Evolutionary conservation across 192 early-diverging fungal species (phyloP), one percentile per base, ranked within the genome.

Genomic region (Borealophlyctis nickersoniae): DNA sequence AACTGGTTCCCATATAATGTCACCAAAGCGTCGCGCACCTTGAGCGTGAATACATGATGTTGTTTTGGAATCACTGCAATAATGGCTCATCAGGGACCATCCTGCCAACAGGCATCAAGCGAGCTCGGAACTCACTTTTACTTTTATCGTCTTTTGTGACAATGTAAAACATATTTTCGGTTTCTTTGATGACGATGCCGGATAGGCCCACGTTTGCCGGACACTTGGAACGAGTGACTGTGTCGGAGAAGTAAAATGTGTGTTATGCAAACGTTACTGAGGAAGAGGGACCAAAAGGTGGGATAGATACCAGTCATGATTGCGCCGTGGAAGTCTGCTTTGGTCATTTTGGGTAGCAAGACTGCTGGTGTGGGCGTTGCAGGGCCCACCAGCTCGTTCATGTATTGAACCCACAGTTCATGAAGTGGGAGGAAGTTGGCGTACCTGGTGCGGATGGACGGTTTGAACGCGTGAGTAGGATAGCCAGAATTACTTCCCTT

Each of bases 291-390:
- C n/a, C n/a, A n/a, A n/a, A n/a, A n/a, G n/a, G n/a, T 16, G 59
- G 11, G 14, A 29, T 19, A 28, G 70, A 52, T 71, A 86, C 84
- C 91, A 4, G 88, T 83, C 13, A 97, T 52, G 16, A 77, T 69
- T 1, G 91, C 86, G 2, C 94, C 94, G 66, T 97, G 93, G 73
- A 87, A 86, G 61, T 97, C 94, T 2, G 92, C 92, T 56, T 90
- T 90, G 7, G 88, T 51, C 29, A 90, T 30, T 28, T 88, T 88
- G 31, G 78, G 75, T 2, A 76, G 63, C 34, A 77, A 70, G 11
- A 49, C 52, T 1, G 57, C 23, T 1, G 71, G 48, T 51, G 50
- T 56, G 9, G 58, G 32, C 1, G 61, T 67, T 23, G 53, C 23
- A 35, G 57, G 73, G 16, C 76, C 75, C 28, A 89, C 61, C 4